These are phyloP conservation scores for Ophiostoma sp. DNA, from an alignment of 2,329 filamentous ascomycete genomes.

Conservation along the genomic window DNA sequence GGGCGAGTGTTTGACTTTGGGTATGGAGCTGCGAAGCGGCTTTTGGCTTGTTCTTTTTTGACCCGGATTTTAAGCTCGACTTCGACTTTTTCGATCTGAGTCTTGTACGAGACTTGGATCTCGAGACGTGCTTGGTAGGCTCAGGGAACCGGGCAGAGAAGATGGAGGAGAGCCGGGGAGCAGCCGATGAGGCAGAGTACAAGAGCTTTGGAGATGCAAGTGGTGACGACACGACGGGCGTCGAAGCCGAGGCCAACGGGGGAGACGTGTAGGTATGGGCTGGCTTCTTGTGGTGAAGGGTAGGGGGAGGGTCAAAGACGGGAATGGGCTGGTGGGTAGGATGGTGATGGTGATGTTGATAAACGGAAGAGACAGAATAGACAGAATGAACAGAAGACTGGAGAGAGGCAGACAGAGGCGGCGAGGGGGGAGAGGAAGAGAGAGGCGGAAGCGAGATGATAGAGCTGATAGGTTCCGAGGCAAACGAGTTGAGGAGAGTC, in stretches of 20 bases:
- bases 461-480: background rate
- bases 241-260: background rate
- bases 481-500: slow-evolving; percentile 7
- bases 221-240: background rate
- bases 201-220: background rate
- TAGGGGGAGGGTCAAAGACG: slow-evolving; percentile 8
- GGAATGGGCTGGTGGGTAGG: background rate
- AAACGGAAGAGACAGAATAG: background rate
- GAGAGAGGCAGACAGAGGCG: background rate
- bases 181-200: background rate
- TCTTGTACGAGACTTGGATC: background rate
- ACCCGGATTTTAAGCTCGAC: background rate
- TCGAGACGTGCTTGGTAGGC: background rate
- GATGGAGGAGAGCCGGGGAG: background rate
- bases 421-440: background rate
- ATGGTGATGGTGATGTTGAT: background rate
- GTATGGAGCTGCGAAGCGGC: background rate
- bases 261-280: background rate
- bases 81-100: background rate
- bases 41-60: background rate
- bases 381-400: too few relatives aligned
- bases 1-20: background rate
- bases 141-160: background rate
- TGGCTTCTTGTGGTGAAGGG: slow-evolving; percentile 5
- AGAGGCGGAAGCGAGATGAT: background rate